phyloP scores from a whole-genome alignment of 352 stramenopile genomes.

The Globisporangium lucens region DNA sequence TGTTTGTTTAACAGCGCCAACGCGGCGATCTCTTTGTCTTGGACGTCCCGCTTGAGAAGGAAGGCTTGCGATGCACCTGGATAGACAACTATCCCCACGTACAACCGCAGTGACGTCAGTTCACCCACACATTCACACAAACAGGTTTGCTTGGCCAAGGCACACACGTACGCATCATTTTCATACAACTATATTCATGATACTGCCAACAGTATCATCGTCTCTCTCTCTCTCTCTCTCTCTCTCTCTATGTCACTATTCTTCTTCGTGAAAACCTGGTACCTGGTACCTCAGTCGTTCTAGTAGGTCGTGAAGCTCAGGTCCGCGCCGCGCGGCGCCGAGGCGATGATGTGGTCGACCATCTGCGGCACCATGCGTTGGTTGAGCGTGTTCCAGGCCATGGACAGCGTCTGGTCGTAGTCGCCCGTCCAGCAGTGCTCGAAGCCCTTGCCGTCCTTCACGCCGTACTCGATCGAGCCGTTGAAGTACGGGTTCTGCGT shows the following conservation, averaged over 20 bases:
- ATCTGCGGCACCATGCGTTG: constrained; percentile 68
- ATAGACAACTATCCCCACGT: neutral
- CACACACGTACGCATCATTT: neutral
- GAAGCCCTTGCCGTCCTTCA: constrained; percentile 60
- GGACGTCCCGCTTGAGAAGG: too few species aligned
- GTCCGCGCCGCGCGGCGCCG: constrained; percentile 37
- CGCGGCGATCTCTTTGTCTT: too few species aligned
- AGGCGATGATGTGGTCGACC: constrained; percentile 54
- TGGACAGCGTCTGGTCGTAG: constrained; percentile 64
- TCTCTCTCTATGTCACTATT: too few species aligned
- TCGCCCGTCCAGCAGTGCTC: constrained; percentile 79
- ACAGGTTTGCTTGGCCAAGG: neutral
- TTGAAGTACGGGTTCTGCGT: constrained; percentile 68
- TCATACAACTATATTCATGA: neutral
- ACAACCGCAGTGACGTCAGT: neutral
- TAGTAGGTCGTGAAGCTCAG: constrained; percentile 55
- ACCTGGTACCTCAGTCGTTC: neutral
- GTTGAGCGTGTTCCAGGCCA: constrained; percentile 72
- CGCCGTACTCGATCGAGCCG: constrained; percentile 65
- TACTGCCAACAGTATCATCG: neutral
- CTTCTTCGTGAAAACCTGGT: too few species aligned
- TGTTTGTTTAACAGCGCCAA: too few species aligned
- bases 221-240: too few species aligned
- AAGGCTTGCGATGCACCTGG: too few species aligned
- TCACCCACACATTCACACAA: neutral